Evolutionary conservation across 139 green algal genomes (phyloP), one percentile per base, ranked within the genome.

Genomic region (Chlamydomonas incerta): DNA sequence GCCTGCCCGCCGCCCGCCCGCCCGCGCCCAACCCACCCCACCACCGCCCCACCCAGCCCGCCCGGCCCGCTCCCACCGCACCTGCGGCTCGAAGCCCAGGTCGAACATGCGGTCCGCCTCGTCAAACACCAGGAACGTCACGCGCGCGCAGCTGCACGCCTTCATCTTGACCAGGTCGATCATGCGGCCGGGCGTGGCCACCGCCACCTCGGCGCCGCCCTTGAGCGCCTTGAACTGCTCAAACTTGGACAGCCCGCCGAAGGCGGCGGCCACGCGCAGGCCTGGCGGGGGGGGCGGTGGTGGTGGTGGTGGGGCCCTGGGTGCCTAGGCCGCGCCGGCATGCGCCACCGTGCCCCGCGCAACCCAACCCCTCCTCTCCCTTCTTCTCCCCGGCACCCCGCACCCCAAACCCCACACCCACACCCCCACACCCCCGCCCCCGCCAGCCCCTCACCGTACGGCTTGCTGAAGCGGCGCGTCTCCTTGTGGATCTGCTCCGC

Each of bases 91-190:
- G 87, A 99, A 99, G 29, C 97, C 97, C 89, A 99, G 94, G 92
- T 99, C 95, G 81, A 99, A 96, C 97, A 99, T 99, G 75, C 96
- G 90, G 91, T 99, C 97, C 20, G 96, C 97, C 88, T 99, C 97
- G 82, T 99, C 97, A 37, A 99, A 91, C 20, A 98, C 95, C 69
- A 99, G 85, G 90, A 95, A 98, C 9, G 95, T 99, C 3, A 90
- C 89, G 2, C 95, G 92, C 50, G 73, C 47, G 87, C 96, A 88
- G 34, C 50, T 95, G 86, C 93, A 96, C 4, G 92, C 93, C 46
- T 88, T 88, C 72, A 88, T 90, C 83, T 95, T 93, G 21, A 97
- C 80, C 37, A 97, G 91, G 90, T 98, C 96, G 60, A 98, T 96
- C 84, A 98, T 88, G 28, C 96, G 91, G 11, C 96, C 97, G 17